phyloP scores from a whole-genome alignment of 2,329 filamentous ascomycete species.

The Alternaria burnsii region DNA sequence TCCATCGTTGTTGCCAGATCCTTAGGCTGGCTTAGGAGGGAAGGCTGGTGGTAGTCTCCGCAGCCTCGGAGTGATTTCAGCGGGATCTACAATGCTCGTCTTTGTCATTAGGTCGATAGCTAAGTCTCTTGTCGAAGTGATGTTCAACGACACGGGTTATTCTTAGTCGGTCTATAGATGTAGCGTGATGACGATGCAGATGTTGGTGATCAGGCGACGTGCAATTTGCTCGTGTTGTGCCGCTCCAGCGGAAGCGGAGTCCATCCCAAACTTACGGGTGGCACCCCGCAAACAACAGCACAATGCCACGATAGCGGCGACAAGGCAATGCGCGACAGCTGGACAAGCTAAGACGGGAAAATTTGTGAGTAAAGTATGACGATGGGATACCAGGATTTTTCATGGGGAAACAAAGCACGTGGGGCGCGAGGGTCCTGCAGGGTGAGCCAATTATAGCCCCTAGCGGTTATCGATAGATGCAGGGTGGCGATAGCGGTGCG shows the following conservation, averaged over 20 bases:
- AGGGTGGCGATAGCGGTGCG: constrained; percentile 14
- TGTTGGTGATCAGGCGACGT: constrained; percentile 7
- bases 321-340: background rate
- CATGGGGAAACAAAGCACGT: constrained; percentile 10
- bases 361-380: background rate
- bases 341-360: background rate
- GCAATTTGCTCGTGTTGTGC: constrained; percentile 2
- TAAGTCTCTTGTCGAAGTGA: background rate
- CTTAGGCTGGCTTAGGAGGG: too few species aligned
- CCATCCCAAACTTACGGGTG: background rate
- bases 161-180: background rate
- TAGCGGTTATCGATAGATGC: constrained; percentile 21
- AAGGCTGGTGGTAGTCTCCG: too few species aligned
- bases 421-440: constrained; percentile 7
- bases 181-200: constrained; percentile 1
- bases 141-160: background rate
- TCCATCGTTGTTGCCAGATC: too few species aligned
- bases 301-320: background rate
- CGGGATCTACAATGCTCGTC: background rate
- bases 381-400: background rate
- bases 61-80: background rate
- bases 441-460: constrained; percentile 9
- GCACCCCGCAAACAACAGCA: background rate
- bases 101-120: background rate
- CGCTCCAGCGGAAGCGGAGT: background rate